A percentile compares a stretch with the other conserved stretches of the same genome.
phyloP scores from a whole-genome alignment of 441 rosid species.

The Populus hybrid region DNA sequence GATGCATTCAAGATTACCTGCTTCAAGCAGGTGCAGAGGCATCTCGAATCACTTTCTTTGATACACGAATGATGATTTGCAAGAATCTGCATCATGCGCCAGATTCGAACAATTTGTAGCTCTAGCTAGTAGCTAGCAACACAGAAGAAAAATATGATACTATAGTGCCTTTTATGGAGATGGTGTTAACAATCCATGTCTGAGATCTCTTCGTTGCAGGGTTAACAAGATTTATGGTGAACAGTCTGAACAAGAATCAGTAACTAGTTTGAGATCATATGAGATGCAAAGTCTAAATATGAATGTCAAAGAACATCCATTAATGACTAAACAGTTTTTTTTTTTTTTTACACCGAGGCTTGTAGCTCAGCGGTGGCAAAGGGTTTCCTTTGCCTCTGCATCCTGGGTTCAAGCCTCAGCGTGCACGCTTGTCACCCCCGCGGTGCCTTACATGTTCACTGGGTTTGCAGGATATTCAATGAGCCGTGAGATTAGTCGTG shows the following conservation, averaged over 20 bases:
- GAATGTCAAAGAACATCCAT: background rate
- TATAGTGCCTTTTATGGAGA: background rate
- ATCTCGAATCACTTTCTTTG: too few species aligned
- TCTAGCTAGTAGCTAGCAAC: background rate
- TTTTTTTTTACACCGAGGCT: too few species aligned
- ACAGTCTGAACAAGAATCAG: background rate
- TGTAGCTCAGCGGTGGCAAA: too few species aligned
- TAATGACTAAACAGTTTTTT: background rate
- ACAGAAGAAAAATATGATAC: background rate
- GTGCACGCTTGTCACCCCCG: too few species aligned
- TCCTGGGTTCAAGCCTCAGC: too few species aligned
- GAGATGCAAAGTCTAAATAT: background rate
- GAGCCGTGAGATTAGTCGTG: too few species aligned
- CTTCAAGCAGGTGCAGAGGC: background rate
- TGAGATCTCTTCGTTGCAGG: background rate
- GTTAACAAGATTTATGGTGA: background rate
- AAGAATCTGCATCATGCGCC: background rate
- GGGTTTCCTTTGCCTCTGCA: too few species aligned
- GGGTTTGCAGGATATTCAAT: too few species aligned
- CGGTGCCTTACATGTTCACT: too few species aligned
- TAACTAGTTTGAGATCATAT: background rate
- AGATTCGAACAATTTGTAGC: background rate
- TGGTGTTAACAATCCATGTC: background rate
- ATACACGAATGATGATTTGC: too few species aligned
- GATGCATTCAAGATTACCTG: too few species aligned